phyloP scores from a whole-genome alignment of 1,284 basidiomycete genomes.

The Wolfiporia cocos region DNA sequence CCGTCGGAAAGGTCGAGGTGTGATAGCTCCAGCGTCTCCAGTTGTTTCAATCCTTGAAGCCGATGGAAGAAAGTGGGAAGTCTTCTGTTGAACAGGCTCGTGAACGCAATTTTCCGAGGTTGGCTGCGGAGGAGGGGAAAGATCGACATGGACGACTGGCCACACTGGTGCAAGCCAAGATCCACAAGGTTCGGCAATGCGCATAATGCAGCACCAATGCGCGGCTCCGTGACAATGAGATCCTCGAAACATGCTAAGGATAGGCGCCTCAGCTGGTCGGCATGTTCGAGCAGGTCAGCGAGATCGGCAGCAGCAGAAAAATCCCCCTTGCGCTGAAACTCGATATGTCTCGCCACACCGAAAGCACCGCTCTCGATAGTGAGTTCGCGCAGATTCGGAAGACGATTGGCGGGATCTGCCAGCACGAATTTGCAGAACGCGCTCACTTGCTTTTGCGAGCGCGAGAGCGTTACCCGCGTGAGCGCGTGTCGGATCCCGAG shows the following conservation, averaged over 20 bases:
- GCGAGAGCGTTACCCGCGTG: constrained; percentile 5
- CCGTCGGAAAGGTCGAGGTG: constrained; percentile 6
- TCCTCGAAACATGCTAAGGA: constrained; percentile 9
- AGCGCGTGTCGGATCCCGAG: constrained; percentile 8
- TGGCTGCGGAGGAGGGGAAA: constrained; percentile 1
- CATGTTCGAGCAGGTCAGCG: constrained; percentile 2
- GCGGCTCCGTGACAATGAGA: constrained; percentile 6
- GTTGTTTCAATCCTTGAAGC: neutral
- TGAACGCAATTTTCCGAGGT: constrained; percentile 4
- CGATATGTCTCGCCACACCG: constrained; percentile 7
- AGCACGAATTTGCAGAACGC: constrained; percentile 7
- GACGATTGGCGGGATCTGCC: constrained; percentile 1
- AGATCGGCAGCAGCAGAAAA: constrained; percentile 6
- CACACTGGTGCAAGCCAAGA: constrained; percentile 6
- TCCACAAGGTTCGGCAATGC: constrained; percentile 7
- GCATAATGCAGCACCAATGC: constrained; percentile 3
- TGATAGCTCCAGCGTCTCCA: constrained; percentile 6
- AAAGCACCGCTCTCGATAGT: constrained; percentile 5
- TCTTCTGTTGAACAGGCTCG: constrained; percentile 6
- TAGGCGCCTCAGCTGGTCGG: constrained; percentile 1
- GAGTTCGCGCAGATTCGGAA: constrained; percentile 5
- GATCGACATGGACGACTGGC: constrained; percentile 1
- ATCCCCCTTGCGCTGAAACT: constrained; percentile 7
- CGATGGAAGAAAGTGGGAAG: constrained; percentile 8
- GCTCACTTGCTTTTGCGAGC: constrained; percentile 7